Conservation (phyloP, 2,329 filamentous ascomycete genomes). For the Catunica adiposa region DNA sequence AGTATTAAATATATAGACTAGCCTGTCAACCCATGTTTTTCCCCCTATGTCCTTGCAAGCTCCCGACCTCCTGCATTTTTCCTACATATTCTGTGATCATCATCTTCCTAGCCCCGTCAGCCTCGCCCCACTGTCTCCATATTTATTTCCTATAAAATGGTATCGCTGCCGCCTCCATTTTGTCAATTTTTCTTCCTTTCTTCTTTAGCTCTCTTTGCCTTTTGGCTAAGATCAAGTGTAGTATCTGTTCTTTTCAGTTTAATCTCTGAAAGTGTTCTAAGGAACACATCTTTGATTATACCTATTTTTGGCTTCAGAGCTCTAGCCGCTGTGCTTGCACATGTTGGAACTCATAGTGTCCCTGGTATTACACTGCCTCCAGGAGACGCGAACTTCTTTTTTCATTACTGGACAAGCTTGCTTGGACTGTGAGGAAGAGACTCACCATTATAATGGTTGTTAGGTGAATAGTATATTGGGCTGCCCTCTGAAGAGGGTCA, state of each 20-base stretch:
- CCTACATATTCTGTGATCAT: too few relatives aligned
- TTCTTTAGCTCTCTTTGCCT: conserved; percentile 20
- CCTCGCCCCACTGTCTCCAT: too few relatives aligned
- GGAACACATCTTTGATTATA: conserved; percentile 63
- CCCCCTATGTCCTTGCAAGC: too few relatives aligned
- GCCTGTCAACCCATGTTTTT: too few relatives aligned
- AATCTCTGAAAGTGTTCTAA: conserved; percentile 77
- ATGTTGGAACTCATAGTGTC: conserved; percentile 14
- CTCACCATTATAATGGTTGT: too few relatives aligned
- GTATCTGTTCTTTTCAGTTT: conserved; percentile 97
- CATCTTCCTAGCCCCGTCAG: background rate
- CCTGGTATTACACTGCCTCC: conserved; percentile 31
- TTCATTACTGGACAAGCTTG: conserved; percentile 27
- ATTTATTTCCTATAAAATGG: conserved; percentile 28
- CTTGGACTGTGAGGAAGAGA: conserved; percentile 20
- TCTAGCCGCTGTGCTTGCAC: conserved; percentile 14
- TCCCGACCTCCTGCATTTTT: too few relatives aligned
- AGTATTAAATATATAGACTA: too few relatives aligned
- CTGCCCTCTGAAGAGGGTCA: too few relatives aligned
- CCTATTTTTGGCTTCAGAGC: conserved; percentile 40
- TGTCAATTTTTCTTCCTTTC: conserved; percentile 51
- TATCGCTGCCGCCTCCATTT: conserved; percentile 37
- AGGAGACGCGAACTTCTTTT: conserved; percentile 27
- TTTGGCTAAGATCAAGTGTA: conserved; percentile 85
- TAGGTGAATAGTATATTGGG: too few relatives aligned